Evolutionary conservation across 78 protist genomes (phyloP).

Genomic region (Cavenderia fasciculata): DNA sequence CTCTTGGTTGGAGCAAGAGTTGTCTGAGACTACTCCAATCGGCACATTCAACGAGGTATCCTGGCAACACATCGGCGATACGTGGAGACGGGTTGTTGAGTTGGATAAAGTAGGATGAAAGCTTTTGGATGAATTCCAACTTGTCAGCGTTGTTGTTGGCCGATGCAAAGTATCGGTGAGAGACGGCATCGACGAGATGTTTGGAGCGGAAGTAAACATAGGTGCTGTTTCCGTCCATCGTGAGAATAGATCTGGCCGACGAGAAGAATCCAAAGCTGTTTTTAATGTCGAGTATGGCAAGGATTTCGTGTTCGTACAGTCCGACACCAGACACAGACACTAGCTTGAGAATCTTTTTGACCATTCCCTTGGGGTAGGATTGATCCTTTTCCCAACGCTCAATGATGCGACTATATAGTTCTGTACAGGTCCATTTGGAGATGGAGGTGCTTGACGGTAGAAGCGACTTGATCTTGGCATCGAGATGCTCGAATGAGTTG

Average conservation of each 20-base stretch:
- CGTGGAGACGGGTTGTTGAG: background rate
- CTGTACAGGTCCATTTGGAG: too few relatives aligned
- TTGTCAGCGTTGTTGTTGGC: background rate
- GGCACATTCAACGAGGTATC: background rate
- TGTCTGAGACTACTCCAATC: background rate
- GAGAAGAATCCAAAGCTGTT: constrained; percentile 40
- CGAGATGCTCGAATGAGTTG: constrained; percentile 5
- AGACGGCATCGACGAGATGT: constrained; percentile 1
- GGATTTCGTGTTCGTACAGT: constrained; percentile 40
- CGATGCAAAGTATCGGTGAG: background rate
- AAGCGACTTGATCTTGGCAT: constrained; percentile 14
- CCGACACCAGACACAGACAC: constrained; percentile 13
- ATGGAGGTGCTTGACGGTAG: background rate
- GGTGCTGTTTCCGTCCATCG: constrained; percentile 5
- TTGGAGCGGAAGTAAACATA: background rate
- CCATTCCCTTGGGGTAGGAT: constrained; percentile 18
- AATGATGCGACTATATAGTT: background rate
- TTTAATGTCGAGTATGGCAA: background rate
- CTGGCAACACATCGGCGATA: background rate
- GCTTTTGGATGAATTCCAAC: background rate
- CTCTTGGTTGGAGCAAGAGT: constrained; percentile 5
- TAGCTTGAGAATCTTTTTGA: background rate
- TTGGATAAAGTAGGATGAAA: background rate
- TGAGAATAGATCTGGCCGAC: background rate
- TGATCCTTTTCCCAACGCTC: constrained; percentile 14